Conservation (phyloP, 441 rosid species). For the Croton laevigatus region DNA sequence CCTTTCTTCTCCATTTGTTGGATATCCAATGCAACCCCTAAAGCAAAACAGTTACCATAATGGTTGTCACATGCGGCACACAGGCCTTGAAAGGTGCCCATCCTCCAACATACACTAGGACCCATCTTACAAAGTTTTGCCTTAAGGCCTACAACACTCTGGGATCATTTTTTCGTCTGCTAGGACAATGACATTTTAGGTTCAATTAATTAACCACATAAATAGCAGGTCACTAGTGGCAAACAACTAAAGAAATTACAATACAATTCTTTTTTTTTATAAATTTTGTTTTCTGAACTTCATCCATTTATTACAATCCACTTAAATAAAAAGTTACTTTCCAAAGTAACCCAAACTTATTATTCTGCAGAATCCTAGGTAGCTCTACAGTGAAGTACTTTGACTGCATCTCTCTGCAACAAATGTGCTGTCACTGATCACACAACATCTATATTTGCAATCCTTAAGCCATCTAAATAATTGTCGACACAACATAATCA, state of each 20-base stretch:
- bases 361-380: not conserved
- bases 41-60: too few species aligned
- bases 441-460: not conserved
- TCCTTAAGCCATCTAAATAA: not conserved
- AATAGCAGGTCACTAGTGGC: not conserved
- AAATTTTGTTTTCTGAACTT: not conserved
- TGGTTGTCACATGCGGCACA: too few species aligned
- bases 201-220: not conserved
- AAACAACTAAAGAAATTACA: not conserved
- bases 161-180: too few species aligned
- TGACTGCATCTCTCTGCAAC: not conserved
- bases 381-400: not conserved
- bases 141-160: too few species aligned
- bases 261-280: not conserved
- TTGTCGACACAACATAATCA: not conserved
- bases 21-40: too few species aligned
- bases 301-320: not conserved
- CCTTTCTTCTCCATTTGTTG: too few species aligned
- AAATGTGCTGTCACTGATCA: not conserved
- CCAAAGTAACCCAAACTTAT: not conserved
- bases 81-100: too few species aligned
- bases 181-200: not conserved
- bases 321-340: not conserved
- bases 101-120: too few species aligned
- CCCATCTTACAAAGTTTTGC: too few species aligned